Evolutionary conservation across 352 stramenopile species (phyloP).

Genomic region (Globisporangium mamillatum): DNA sequence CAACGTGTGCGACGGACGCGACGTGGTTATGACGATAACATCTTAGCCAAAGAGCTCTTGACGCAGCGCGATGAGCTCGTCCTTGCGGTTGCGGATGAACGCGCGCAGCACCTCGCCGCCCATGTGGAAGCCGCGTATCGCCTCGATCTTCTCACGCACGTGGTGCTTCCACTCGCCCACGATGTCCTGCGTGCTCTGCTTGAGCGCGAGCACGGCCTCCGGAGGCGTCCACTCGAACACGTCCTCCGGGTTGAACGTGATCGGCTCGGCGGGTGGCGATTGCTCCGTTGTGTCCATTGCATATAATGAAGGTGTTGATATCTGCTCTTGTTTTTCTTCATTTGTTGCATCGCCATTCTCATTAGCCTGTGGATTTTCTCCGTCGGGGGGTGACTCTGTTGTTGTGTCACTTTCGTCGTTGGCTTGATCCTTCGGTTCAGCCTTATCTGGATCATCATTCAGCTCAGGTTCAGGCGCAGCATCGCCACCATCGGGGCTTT

Average conservation of each 20-base stretch:
- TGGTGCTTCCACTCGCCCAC: constrained; percentile 34
- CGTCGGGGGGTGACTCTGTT: not conserved
- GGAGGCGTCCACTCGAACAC: constrained; percentile 67
- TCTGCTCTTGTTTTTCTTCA: not conserved
- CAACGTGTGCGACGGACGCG: too few relatives aligned
- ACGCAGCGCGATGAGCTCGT: constrained; percentile 55
- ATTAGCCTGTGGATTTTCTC: not conserved
- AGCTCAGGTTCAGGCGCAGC: not conserved
- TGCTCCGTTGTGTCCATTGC: not conserved
- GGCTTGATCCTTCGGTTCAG: too few relatives aligned
- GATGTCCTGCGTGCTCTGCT: constrained; percentile 15
- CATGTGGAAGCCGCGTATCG: constrained; percentile 56
- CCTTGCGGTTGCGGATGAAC: constrained; percentile 55
- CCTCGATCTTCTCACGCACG: constrained; percentile 43
- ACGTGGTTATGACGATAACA: not conserved
- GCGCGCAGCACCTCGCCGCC: constrained; percentile 50
- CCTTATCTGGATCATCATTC: not conserved
- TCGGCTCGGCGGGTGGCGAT: not conserved
- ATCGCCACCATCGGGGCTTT: too few relatives aligned
- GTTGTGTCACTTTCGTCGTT: not conserved
- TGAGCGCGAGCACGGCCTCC: constrained; percentile 20
- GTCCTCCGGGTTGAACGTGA: constrained; percentile 39
- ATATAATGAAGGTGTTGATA: not conserved
- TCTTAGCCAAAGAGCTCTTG: constrained; percentile 46
- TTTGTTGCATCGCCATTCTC: not conserved